phyloP scores from a whole-genome alignment of 1,284 basidiomycete species.

The Sporisorium exsertum region DNA sequence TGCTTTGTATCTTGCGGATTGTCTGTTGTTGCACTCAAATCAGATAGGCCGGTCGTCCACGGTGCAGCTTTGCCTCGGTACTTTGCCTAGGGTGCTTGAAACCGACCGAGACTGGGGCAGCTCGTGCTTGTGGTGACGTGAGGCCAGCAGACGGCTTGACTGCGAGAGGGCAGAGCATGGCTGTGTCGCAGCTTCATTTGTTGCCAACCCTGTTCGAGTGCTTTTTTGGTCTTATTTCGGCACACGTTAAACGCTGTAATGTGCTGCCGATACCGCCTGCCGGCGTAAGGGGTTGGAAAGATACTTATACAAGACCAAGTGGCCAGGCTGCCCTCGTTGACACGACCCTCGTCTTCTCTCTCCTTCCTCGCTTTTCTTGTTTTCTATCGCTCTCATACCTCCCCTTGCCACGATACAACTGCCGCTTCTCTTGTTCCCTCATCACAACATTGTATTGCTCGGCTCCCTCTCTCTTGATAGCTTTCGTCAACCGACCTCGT shows the following conservation, averaged over 20 bases:
- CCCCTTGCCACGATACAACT: background rate
- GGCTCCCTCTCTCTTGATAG: too few relatives aligned
- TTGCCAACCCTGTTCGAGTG: background rate
- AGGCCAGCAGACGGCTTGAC: background rate
- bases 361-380: background rate
- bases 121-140: background rate
- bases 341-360: background rate
- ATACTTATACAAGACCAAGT: conserved; percentile 27
- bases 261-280: background rate
- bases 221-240: background rate
- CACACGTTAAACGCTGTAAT: background rate
- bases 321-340: background rate
- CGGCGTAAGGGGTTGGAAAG: background rate
- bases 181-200: conserved; percentile 5
- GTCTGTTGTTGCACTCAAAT: background rate
- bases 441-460: background rate
- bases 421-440: background rate
- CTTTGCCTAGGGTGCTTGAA: background rate
- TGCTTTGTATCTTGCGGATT: background rate
- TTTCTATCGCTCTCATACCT: background rate
- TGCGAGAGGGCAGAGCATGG: background rate
- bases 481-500: background rate
- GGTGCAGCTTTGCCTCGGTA: background rate
- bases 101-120: background rate
- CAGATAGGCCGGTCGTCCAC: background rate